Percentiles rank a stretch among this genome's conserved stretches.
These are phyloP conservation scores for Trifolium fragiferum DNA, from an alignment of 306 rosid genomes.

Conservation along the genomic window DNA sequence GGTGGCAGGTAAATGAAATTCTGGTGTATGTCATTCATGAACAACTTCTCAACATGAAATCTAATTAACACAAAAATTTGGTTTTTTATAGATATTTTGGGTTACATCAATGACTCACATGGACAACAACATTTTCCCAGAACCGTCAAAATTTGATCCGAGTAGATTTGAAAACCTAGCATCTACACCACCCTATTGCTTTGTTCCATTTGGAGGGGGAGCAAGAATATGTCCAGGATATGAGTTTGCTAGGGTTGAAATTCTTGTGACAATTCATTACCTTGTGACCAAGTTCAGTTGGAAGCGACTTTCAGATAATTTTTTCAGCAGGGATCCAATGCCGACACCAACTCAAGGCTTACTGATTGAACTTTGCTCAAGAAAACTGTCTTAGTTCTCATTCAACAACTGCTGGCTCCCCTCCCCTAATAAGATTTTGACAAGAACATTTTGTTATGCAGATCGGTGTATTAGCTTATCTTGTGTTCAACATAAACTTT, in stretches of 20 bases:
- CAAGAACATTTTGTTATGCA: neutral
- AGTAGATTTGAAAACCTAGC: slow-evolving; percentile 67
- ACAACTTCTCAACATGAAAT: slow-evolving; percentile 21
- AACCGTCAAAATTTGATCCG: slow-evolving; percentile 76
- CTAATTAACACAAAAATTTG: neutral
- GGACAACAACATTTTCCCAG: slow-evolving; percentile 64
- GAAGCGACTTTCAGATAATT: slow-evolving; percentile 64
- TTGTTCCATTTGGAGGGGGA: slow-evolving; percentile 75
- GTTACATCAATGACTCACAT: slow-evolving; percentile 68
- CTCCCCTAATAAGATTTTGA: neutral
- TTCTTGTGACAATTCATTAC: slow-evolving; percentile 66
- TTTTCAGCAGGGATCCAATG: slow-evolving; percentile 65
- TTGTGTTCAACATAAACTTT: neutral
- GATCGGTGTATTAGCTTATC: neutral
- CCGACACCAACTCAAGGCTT: slow-evolving; percentile 65
- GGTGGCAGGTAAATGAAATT: slow-evolving; percentile 78
- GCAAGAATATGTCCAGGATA: slow-evolving; percentile 73
- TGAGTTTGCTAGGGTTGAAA: slow-evolving; percentile 73
- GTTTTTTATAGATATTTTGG: slow-evolving; percentile 67
- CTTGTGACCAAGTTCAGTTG: slow-evolving; percentile 70
- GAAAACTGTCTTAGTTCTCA: slow-evolving; percentile 35
- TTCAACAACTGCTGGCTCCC: slow-evolving; percentile 4
- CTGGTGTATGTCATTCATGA: neutral
- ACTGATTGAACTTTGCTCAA: slow-evolving; percentile 55
- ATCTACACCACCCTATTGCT: slow-evolving; percentile 66